Evolutionary conservation across 306 rosid species (phyloP).

Genomic region (Cucumis cinereus): DNA sequence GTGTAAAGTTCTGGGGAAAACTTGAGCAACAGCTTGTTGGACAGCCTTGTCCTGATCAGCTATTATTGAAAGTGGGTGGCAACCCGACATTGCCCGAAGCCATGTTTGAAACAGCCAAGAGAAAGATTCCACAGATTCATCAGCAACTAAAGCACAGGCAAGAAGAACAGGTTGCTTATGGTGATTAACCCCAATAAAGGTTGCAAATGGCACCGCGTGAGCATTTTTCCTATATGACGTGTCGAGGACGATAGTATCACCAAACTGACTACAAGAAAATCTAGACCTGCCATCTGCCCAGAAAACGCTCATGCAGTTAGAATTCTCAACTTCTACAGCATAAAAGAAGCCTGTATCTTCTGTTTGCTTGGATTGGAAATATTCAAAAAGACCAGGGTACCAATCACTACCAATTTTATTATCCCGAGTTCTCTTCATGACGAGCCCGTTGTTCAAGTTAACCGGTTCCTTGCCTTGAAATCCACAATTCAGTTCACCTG

Average conservation of each 20-base stretch:
- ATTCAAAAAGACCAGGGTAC: conserved; percentile 61
- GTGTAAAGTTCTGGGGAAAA: conserved; percentile 63
- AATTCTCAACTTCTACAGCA: conserved; percentile 63
- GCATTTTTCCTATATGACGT: conserved; percentile 67
- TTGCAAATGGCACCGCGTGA: conserved; percentile 72
- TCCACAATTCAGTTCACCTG: conserved; percentile 50
- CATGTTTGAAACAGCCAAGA: conserved; percentile 89
- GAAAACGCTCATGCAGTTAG: conserved; percentile 79
- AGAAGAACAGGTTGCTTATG: conserved; percentile 92
- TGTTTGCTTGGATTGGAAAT: conserved; percentile 74
- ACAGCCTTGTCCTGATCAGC: conserved; percentile 84
- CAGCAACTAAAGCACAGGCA: conserved; percentile 85
- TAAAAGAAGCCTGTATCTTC: conserved; percentile 94
- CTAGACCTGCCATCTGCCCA: conserved; percentile 98
- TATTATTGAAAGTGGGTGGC: conserved; percentile 60
- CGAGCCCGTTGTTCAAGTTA: conserved; percentile 36
- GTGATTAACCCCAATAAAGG: conserved; percentile 86
- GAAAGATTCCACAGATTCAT: conserved; percentile 78
- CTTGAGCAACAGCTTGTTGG: conserved; percentile 60
- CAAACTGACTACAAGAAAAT: conserved; percentile 84
- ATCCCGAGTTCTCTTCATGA: conserved; percentile 49
- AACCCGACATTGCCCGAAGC: conserved; percentile 75
- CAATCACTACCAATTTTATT: conserved; percentile 75
- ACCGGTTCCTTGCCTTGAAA: conserved; percentile 44
- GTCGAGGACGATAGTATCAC: conserved; percentile 69